phyloP scores from a whole-genome alignment of 2,329 filamentous ascomycete species.

The Mariannaea sp. region DNA sequence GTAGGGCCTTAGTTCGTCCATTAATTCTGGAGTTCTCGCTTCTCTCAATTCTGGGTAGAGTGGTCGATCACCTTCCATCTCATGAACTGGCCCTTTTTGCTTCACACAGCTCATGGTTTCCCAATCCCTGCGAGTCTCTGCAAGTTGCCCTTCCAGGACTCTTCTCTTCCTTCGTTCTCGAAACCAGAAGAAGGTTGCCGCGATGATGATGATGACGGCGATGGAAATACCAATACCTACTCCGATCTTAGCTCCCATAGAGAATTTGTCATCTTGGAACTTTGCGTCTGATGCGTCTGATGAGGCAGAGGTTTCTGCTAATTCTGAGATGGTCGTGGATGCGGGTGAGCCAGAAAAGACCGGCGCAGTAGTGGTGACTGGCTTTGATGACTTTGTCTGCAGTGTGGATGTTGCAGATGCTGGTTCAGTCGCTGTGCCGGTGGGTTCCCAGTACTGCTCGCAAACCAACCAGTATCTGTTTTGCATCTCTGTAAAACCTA shows the following conservation, averaged over 20 bases:
- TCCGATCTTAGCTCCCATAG: slow-evolving; percentile 27
- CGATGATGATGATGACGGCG: slow-evolving; percentile 21
- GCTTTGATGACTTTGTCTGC: slow-evolving; percentile 5
- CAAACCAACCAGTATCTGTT: slow-evolving; percentile 38
- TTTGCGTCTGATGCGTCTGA: neutral
- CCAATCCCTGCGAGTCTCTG: slow-evolving; percentile 7
- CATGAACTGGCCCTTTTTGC: slow-evolving; percentile 13
- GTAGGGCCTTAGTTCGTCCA: neutral
- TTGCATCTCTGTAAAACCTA: slow-evolving; percentile 28
- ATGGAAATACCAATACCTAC: slow-evolving; percentile 28
- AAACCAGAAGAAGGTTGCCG: slow-evolving; percentile 29
- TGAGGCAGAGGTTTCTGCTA: slow-evolving; percentile 1
- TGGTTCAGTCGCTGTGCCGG: slow-evolving; percentile 33
- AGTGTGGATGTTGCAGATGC: slow-evolving; percentile 16
- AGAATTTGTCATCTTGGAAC: neutral
- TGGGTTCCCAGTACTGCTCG: slow-evolving; percentile 35
- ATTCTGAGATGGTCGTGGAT: slow-evolving; percentile 1
- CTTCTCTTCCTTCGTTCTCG: slow-evolving; percentile 29
- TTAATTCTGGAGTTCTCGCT: slow-evolving; percentile 31
- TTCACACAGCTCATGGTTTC: neutral
- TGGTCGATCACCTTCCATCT: slow-evolving; percentile 35
- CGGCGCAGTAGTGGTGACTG: neutral
- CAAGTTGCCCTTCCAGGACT: slow-evolving; percentile 20
- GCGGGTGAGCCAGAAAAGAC: neutral
- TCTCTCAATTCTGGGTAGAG: slow-evolving; percentile 25